phyloP scores from a whole-genome alignment of 2,329 filamentous ascomycete species.

The Xylaria sp. region DNA sequence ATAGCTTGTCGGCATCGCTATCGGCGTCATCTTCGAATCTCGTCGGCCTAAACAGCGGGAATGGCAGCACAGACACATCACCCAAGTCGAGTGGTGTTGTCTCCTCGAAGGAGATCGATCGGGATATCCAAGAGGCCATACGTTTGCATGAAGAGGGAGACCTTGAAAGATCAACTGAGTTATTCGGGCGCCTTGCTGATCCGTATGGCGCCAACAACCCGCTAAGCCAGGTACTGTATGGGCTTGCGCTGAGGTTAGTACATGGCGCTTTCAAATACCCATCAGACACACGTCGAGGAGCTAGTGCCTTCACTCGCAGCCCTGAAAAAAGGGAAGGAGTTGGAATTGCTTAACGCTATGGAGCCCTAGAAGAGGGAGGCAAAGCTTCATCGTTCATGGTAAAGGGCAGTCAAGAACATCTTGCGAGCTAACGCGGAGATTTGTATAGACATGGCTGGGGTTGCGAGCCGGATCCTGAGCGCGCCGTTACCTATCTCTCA shows the following conservation, averaged over 20 bases:
- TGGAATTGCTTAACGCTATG: background rate
- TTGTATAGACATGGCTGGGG: conserved; percentile 86
- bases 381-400: background rate
- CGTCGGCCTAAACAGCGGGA: conserved; percentile 27
- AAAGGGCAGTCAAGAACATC: background rate
- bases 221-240: conserved; percentile 93
- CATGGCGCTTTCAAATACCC: background rate
- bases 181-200: conserved; percentile 86
- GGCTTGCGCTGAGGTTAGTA: conserved; percentile 81
- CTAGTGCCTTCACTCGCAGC: background rate
- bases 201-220: conserved; percentile 87
- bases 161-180: conserved; percentile 76
- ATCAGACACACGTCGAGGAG: conserved; percentile 7
- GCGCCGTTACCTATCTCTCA: conserved; percentile 83
- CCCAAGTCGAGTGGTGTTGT: conserved; percentile 42
- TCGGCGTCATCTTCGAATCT: conserved; percentile 37
- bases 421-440: conserved; percentile 35
- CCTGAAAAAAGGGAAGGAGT: background rate
- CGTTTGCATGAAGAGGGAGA: conserved; percentile 86
- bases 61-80: conserved; percentile 26
- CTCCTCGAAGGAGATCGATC: conserved; percentile 61
- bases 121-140: conserved; percentile 94
- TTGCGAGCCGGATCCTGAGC: conserved; percentile 71
- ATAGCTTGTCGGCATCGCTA: conserved; percentile 28
- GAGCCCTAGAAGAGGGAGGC: background rate